phyloP scores from a whole-genome alignment of 495 filamentous ascomycete species.

The Astrothelium macrocarpum region DNA sequence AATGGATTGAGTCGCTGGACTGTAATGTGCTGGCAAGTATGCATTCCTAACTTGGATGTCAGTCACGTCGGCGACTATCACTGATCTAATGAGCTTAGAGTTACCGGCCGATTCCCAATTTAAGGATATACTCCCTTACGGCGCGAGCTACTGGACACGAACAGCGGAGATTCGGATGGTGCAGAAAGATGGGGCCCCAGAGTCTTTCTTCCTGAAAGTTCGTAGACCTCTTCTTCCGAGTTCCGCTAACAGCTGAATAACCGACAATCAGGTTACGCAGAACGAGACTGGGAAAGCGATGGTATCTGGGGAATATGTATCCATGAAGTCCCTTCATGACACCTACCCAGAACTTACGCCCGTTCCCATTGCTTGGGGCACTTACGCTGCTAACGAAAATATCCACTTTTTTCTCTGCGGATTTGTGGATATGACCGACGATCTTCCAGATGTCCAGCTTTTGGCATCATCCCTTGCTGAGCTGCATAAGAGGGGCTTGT shows the following conservation, averaged over 20 bases:
- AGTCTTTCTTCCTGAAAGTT: conserved; percentile 25
- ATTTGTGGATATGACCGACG: conserved; percentile 18
- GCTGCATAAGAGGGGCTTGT: conserved; percentile 9
- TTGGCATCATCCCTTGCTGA: conserved; percentile 8
- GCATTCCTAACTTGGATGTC: neutral
- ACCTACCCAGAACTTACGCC: conserved; percentile 17
- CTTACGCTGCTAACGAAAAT: conserved; percentile 20
- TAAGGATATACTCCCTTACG: conserved; percentile 12
- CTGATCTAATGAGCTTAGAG: conserved; percentile 8
- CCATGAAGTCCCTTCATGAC: conserved; percentile 17
- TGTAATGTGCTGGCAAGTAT: conserved; percentile 16
- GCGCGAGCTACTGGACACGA: conserved; percentile 22
- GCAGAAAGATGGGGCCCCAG: conserved; percentile 12
- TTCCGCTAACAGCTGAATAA: neutral
- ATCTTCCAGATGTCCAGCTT: conserved; percentile 11
- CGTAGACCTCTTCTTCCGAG: neutral
- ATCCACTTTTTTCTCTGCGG: conserved; percentile 19
- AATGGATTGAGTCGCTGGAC: conserved; percentile 11
- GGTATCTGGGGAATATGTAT: conserved; percentile 23
- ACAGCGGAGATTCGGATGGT: conserved; percentile 20
- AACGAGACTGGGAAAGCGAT: conserved; percentile 13
- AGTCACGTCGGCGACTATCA: neutral
- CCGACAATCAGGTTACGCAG: neutral
- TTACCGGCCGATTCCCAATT: conserved; percentile 13
- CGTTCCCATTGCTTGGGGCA: conserved; percentile 20